Percentiles rank a stretch among this genome's conserved stretches.
These are phyloP conservation scores for Shiraia sp. DNA, from an alignment of 2,329 filamentous ascomycete species.

Conservation along the genomic window DNA sequence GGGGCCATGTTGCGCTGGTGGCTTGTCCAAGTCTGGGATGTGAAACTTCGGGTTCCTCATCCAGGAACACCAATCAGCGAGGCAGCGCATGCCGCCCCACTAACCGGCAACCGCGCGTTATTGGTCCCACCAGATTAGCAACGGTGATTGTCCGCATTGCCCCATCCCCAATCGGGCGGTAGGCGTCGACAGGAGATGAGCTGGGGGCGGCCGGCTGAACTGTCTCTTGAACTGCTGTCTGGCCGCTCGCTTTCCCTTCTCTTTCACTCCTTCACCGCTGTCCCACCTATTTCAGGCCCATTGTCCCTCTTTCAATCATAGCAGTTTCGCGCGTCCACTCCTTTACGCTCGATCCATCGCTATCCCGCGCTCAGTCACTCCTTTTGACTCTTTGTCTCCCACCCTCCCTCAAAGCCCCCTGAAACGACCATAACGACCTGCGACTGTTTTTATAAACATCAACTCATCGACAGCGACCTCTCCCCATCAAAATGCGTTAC, in stretches of 20 bases:
- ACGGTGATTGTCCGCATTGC: constrained; percentile 21
- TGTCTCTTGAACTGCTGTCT: constrained; percentile 22
- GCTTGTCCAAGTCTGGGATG: constrained; percentile 3
- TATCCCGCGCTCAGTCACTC: constrained; percentile 33
- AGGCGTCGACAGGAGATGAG: constrained; percentile 28
- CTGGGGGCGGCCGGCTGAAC: constrained; percentile 26
- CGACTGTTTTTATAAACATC: constrained; percentile 18
- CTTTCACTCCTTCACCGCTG: constrained; percentile 28
- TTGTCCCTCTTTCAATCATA: constrained; percentile 29
- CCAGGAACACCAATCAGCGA: constrained; percentile 39
- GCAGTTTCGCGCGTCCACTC: constrained; percentile 45
- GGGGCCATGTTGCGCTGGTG: constrained; percentile 10
- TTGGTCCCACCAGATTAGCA: constrained; percentile 31
- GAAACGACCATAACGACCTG: constrained; percentile 33
- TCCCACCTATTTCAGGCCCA: constrained; percentile 24
- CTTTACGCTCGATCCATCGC: constrained; percentile 41
- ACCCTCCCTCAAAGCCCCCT: constrained; percentile 4
- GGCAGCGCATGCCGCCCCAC: constrained; percentile 4
- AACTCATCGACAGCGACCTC: constrained; percentile 4
- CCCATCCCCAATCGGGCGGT: constrained; percentile 14
- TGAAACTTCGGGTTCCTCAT: constrained; percentile 26
- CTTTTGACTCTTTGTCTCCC: constrained; percentile 16
- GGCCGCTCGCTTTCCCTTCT: constrained; percentile 27
- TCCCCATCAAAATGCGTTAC: constrained; percentile 37
- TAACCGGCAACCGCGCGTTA: constrained; percentile 24